Percentiles rank a stretch among this genome's conserved stretches.
These are phyloP conservation scores for Jatropha multifida DNA, from an alignment of 441 rosid species.

Conservation along the genomic window DNA sequence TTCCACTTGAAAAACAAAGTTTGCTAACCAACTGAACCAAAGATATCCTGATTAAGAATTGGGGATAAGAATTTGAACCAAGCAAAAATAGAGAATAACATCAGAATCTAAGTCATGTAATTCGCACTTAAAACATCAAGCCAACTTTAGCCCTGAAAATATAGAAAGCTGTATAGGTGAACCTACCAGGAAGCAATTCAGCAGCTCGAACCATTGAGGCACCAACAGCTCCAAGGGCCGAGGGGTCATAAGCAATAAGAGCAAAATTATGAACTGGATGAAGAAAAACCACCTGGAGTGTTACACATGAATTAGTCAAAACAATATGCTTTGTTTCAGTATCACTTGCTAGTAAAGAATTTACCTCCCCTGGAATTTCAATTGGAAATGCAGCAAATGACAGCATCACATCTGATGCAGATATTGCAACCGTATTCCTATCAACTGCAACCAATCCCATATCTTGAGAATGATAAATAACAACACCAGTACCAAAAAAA, in stretches of 20 bases:
- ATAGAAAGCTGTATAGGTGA: conserved; percentile 1
- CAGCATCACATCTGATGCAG: conserved; percentile 92
- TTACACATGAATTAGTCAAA: conserved; percentile 29
- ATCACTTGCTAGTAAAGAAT: conserved; percentile 17
- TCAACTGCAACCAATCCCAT: conserved; percentile 98
- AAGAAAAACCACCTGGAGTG: conserved; percentile 85
- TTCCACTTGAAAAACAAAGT: not conserved
- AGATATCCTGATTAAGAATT: not conserved
- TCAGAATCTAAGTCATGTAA: not conserved
- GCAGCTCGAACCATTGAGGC: conserved; percentile 88
- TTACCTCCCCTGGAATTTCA: conserved; percentile 99
- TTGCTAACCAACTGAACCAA: too few relatives aligned
- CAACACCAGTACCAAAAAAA: conserved; percentile 93
- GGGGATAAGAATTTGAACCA: not conserved
- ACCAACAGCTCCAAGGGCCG: conserved; percentile 72
- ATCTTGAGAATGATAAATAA: conserved; percentile 78
- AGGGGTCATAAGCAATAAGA: conserved; percentile 89
- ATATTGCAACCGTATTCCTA: conserved; percentile 89
- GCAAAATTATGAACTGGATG: conserved; percentile 99
- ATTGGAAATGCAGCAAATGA: conserved; percentile 98
- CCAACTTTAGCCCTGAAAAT: not conserved
- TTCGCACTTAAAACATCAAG: not conserved
- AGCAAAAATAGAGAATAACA: not conserved
- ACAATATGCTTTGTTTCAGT: conserved; percentile 13
- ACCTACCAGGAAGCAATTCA: conserved; percentile 89